Base-by-base conservation (phyloP, 345 rosid species). In the Litchi chinensis region DNA sequence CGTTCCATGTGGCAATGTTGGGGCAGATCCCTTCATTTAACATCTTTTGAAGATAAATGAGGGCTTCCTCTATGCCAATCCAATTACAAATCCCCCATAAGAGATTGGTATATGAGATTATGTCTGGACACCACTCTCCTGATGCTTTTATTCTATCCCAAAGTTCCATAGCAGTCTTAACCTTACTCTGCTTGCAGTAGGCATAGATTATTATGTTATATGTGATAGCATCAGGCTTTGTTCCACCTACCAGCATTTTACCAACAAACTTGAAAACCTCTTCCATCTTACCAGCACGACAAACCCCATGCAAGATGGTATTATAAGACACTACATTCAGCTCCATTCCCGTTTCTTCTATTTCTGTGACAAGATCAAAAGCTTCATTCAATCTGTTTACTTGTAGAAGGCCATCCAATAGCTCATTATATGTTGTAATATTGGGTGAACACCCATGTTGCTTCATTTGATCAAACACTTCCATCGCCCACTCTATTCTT, bases 1-100 rank as follows among this genome's bases (percentile, higher is more conserved):
- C 90, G 88, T 92, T 88, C 97, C 98, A 91, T 39, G 93, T 85
- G 77, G 88, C 91, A 52, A 76, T 65, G 84, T 88, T 91, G 43
- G 98, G 94, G 73, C 54, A 82, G 71, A 89, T 73, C 69, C 89
- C 87, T 78, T 82, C 83, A 32, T 75, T 81, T 68, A 88, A 52
- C 92, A 91, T 89, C 84, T 82, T 90, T 64, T 87, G 85, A 59
- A 93, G 84, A 81, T 83, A 81, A 56, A 40, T 8, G 19, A 81
- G 56, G 62, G 89, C 92, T 63, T 84, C 93, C 41, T 91, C 94
- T 62, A 79, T 22, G 54, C 92, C 85, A 79, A 76, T 65, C 77
- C 67, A 86, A 21, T 85, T 84, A 82, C 94, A 91, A 12, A 93
- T 77, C 10, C 94, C 94, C 90, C 93, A 85, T 15, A 92, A 75